Conservation (phyloP, 2,329 filamentous ascomycete genomes). For the Stagonosporopsis rhizophila region DNA sequence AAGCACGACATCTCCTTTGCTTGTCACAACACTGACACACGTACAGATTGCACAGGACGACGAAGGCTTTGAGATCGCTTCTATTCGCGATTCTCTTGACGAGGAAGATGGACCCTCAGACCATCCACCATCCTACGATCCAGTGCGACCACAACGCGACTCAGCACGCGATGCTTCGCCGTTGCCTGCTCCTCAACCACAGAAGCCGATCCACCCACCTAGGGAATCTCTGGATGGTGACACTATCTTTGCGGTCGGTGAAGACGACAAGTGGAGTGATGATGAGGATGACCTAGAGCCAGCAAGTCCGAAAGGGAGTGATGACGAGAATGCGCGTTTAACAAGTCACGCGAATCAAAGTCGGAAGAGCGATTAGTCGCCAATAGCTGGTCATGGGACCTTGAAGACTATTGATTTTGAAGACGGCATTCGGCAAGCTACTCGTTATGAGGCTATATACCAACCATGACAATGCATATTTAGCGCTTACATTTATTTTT, state of each 20-base stretch:
- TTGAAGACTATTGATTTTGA: constrained; percentile 7
- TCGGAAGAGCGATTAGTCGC: constrained; percentile 42
- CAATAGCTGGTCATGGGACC: constrained; percentile 6
- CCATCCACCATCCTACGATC: constrained; percentile 51
- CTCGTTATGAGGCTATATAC: constrained; percentile 6
- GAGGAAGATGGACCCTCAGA: constrained; percentile 62
- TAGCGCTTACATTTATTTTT: background rate
- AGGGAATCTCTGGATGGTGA: constrained; percentile 80
- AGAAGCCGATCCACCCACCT: constrained; percentile 58
- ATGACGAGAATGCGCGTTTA: constrained; percentile 41
- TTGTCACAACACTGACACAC: constrained; percentile 38
- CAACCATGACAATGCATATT: constrained; percentile 9
- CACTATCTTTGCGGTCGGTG: constrained; percentile 92
- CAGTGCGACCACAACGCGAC: constrained; percentile 40
- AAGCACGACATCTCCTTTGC: constrained; percentile 31
- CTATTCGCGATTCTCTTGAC: constrained; percentile 78
- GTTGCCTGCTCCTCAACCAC: constrained; percentile 61
- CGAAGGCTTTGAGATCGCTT: constrained; percentile 95
- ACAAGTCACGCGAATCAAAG: constrained; percentile 36
- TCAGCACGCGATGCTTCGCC: constrained; percentile 52
- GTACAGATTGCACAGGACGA: constrained; percentile 89
- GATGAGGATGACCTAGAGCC: constrained; percentile 68
- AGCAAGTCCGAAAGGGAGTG: constrained; percentile 54
- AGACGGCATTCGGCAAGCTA: constrained; percentile 1
- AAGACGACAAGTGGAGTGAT: constrained; percentile 84